Conservation (phyloP, 805 yeast species). For the Kodamaea hsintzibuensis region DNA sequence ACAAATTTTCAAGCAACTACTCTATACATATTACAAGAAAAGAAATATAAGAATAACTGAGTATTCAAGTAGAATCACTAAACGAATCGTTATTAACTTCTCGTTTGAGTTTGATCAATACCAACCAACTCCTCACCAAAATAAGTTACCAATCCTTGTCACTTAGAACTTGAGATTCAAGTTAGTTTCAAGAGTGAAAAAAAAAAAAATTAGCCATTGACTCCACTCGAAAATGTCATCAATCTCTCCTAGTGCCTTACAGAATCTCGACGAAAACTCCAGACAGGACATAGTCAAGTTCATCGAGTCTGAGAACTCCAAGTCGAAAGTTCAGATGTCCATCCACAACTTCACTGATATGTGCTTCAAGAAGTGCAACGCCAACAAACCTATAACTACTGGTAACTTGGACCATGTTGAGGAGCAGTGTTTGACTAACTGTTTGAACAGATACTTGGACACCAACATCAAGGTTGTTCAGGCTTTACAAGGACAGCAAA, state of each 20-base stretch:
- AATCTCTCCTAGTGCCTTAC: constrained; percentile 36
- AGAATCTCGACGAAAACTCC: constrained; percentile 59
- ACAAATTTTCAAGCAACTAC: too few species aligned
- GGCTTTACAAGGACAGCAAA: constrained; percentile 39
- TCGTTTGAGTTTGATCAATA: not conserved
- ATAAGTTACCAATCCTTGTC: not conserved
- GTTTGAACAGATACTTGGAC: constrained; percentile 84
- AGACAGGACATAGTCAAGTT: constrained; percentile 74
- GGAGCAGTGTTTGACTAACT: constrained; percentile 72
- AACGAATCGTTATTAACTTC: not conserved
- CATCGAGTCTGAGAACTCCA: constrained; percentile 80
- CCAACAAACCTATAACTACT: constrained; percentile 41
- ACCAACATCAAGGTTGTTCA: constrained; percentile 84
- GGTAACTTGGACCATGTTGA: constrained; percentile 58
- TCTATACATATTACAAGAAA: too few species aligned
- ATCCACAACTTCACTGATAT: constrained; percentile 86
- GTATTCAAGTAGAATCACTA: too few species aligned
- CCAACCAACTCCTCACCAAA: not conserved
- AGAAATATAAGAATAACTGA: too few species aligned
- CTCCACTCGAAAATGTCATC: constrained; percentile 28
- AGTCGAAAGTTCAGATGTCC: constrained; percentile 82
- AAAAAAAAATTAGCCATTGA: not conserved
- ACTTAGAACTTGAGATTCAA: not conserved
- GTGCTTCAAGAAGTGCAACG: constrained; percentile 86
- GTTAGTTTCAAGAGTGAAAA: not conserved